phyloP scores from a whole-genome alignment of 176 grass and related monocot species.

The Lolium perenne region DNA sequence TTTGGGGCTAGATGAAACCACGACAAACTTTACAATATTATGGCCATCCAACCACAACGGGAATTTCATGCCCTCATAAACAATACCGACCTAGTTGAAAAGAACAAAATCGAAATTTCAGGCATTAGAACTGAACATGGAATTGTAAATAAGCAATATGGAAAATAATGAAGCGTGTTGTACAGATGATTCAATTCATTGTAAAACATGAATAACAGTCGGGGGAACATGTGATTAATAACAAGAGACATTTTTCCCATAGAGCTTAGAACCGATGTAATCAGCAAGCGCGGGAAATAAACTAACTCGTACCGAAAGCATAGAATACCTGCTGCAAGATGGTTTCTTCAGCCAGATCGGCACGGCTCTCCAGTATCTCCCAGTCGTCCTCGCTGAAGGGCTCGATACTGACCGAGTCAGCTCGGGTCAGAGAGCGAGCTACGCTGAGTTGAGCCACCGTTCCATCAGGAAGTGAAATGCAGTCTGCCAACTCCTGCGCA shows the following conservation, averaged over 20 bases:
- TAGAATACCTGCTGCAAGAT: conserved; percentile 81
- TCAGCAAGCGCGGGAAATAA: neutral
- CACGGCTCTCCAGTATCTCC: conserved; percentile 92
- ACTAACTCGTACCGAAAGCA: neutral
- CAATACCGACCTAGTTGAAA: conserved; percentile 76
- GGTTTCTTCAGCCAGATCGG: conserved; percentile 85
- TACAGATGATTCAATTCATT: conserved; percentile 22
- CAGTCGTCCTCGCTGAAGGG: conserved; percentile 89
- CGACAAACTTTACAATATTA: conserved; percentile 89
- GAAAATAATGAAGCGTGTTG: neutral
- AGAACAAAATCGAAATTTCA: conserved; percentile 37
- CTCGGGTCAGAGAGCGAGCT: conserved; percentile 69
- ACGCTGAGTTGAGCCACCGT: conserved; percentile 66
- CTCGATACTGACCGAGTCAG: conserved; percentile 75
- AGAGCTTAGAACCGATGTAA: neutral
- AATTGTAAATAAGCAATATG: conserved; percentile 3
- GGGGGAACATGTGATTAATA: neutral
- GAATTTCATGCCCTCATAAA: conserved; percentile 95
- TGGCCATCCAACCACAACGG: conserved; percentile 90
- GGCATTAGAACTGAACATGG: neutral
- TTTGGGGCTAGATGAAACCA: conserved; percentile 66
- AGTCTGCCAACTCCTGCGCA: conserved; percentile 72
- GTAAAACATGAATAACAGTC: neutral
- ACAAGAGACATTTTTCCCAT: neutral
- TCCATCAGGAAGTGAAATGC: conserved; percentile 73